phyloP scores from a whole-genome alignment of 345 rosid genomes.

The Carallia pectinifolia region DNA sequence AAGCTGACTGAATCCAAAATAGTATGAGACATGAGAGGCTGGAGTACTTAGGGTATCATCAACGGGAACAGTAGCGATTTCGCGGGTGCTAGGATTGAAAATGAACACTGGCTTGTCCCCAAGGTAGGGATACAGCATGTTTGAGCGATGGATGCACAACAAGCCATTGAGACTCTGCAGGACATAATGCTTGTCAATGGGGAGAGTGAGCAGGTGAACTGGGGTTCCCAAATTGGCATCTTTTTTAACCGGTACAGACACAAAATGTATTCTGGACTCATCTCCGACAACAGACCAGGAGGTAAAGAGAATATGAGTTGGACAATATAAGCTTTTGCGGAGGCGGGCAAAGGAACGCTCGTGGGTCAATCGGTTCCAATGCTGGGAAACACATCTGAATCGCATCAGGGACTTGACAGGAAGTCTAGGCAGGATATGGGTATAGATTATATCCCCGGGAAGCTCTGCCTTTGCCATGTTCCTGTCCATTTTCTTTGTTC shows the following conservation, averaged over 20 bases:
- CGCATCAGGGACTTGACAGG: neutral
- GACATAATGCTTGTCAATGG: conserved; percentile 1
- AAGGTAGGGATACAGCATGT: conserved; percentile 1
- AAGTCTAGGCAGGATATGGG: conserved; percentile 4
- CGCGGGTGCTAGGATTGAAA: neutral
- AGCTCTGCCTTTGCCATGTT: neutral
- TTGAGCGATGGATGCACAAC: neutral
- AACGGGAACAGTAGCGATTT: conserved; percentile 1
- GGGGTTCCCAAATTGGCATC: neutral
- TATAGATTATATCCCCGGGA: neutral
- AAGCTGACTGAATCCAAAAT: neutral
- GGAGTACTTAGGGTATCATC: neutral
- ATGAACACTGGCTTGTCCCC: conserved; percentile 2
- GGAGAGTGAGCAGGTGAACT: neutral
- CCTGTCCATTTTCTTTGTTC: neutral
- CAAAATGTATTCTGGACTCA: neutral
- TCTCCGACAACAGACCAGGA: neutral
- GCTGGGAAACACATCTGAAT: neutral
- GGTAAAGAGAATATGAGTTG: neutral
- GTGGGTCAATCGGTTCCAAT: neutral
- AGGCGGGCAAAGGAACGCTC: neutral
- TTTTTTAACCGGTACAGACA: neutral
- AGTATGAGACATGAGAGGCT: neutral
- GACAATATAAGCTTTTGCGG: neutral
- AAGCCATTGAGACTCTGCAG: conserved; percentile 5